Evolutionary conservation across 2,329 filamentous ascomycete genomes (phyloP).

Genomic region (Stemphylium lycopersici): DNA sequence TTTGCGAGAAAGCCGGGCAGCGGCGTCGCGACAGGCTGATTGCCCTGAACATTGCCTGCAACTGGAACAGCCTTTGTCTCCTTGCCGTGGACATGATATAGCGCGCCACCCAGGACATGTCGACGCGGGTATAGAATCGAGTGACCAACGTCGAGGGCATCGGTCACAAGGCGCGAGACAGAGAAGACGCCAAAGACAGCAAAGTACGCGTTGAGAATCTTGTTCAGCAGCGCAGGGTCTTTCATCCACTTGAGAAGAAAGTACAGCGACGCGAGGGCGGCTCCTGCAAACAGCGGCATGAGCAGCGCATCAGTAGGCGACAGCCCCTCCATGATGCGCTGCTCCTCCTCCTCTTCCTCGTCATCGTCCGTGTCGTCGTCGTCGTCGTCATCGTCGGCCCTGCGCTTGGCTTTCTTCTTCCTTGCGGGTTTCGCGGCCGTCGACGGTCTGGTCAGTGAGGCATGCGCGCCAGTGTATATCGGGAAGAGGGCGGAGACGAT

Average conservation of each 20-base stretch:
- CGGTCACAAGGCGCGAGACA: conserved; percentile 74
- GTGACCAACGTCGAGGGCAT: conserved; percentile 67
- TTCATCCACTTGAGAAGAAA: conserved; percentile 88
- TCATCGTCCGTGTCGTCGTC: conserved; percentile 61
- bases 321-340: conserved; percentile 70
- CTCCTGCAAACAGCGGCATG: conserved; percentile 79
- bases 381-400: conserved; percentile 47
- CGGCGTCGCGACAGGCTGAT: conserved; percentile 49
- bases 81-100: conserved; percentile 56
- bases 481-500: conserved; percentile 75
- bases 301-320: conserved; percentile 80
- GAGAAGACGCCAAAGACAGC: conserved; percentile 79
- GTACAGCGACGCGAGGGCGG: conserved; percentile 77
- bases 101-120: conserved; percentile 61
- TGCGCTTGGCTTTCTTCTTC: conserved; percentile 57
- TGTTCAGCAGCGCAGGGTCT: conserved; percentile 81
- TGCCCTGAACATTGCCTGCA: conserved; percentile 33
- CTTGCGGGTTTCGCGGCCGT: conserved; percentile 72
- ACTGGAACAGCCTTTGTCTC: conserved; percentile 44
- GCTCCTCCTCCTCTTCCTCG: conserved; percentile 58
- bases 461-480: conserved; percentile 84
- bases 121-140: conserved; percentile 75
- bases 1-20: conserved; percentile 58
- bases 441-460: conserved; percentile 80
- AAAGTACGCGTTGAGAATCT: conserved; percentile 83